Conservation (phyloP, 2,329 filamentous ascomycete genomes). For the Pleurostoma richardsiae region DNA sequence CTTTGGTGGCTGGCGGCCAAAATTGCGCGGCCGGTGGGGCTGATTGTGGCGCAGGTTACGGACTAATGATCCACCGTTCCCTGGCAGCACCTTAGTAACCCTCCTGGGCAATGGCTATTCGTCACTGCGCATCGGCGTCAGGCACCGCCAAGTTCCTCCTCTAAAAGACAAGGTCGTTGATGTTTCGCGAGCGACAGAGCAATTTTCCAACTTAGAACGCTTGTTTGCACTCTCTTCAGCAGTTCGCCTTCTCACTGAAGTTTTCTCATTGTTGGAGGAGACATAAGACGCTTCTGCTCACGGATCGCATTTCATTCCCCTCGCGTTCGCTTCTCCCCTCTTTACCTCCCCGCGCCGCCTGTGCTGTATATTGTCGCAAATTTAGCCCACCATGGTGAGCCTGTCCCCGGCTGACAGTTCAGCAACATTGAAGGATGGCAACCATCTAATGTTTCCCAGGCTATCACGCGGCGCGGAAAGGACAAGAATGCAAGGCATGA, state of each 20-base stretch:
- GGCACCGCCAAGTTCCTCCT: background rate
- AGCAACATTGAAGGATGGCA: too few relatives aligned
- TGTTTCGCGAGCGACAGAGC: background rate
- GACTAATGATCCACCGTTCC: background rate
- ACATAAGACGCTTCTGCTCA: background rate
- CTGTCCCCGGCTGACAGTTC: too few relatives aligned
- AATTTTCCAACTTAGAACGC: background rate
- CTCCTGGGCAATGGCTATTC: background rate
- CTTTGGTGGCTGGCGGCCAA: background rate
- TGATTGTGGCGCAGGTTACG: background rate
- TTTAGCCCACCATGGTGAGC: slow-evolving; percentile 5
- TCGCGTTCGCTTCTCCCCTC: too few relatives aligned
- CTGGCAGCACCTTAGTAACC: background rate
- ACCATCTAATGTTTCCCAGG: slow-evolving; percentile 21
- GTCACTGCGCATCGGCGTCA: background rate
- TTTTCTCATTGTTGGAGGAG: background rate
- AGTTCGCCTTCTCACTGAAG: background rate
- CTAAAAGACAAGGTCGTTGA: too few relatives aligned
- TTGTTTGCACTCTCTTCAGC: background rate
- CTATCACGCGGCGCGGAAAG: slow-evolving; percentile 44
- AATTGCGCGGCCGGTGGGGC: background rate
- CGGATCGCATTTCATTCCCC: too few relatives aligned
- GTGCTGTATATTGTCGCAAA: too few relatives aligned
- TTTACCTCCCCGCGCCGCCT: too few relatives aligned
- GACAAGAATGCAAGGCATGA: slow-evolving; percentile 39